A percentile compares a stretch with the other conserved stretches of the same genome.
Conservation (phyloP, 164 flowering plant genomes). For the Berberis vulgaris region DNA sequence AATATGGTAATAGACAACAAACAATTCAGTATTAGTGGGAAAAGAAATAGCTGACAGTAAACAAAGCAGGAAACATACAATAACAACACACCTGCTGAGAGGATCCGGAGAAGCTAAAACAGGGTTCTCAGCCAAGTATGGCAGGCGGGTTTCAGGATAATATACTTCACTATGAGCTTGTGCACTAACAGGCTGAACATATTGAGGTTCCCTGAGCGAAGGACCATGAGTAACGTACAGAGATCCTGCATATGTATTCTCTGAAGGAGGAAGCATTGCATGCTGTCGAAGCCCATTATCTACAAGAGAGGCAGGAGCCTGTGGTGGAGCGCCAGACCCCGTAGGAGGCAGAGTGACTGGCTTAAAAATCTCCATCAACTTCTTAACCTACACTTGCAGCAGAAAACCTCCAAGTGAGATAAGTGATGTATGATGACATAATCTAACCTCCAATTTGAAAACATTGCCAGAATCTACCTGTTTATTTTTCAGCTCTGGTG, state of each 20-base stretch:
- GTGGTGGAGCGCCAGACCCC: background rate
- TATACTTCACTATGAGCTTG: conserved; percentile 5
- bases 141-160: conserved; percentile 12
- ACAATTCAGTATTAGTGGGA: no score
- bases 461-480: background rate
- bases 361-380: background rate
- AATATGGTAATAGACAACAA: background rate
- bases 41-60: no score
- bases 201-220: conserved; percentile 4
- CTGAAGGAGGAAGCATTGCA: conserved; percentile 9
- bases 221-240: conserved; percentile 1
- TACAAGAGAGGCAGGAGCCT: background rate
- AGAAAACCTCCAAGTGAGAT: background rate
- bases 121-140: conserved; percentile 14
- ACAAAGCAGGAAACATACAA: background rate
- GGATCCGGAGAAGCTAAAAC: conserved; percentile 14
- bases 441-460: background rate
- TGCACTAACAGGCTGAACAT: conserved; percentile 5
- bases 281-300: conserved; percentile 4
- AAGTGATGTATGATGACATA: background rate
- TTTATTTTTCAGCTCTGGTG: background rate
- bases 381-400: conserved; percentile 3
- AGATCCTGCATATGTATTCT: conserved; percentile 9
- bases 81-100: conserved; percentile 22
- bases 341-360: background rate